Evolutionary conservation across 2,329 filamentous ascomycete species (phyloP).

Genomic region (Coniella lustricola): DNA sequence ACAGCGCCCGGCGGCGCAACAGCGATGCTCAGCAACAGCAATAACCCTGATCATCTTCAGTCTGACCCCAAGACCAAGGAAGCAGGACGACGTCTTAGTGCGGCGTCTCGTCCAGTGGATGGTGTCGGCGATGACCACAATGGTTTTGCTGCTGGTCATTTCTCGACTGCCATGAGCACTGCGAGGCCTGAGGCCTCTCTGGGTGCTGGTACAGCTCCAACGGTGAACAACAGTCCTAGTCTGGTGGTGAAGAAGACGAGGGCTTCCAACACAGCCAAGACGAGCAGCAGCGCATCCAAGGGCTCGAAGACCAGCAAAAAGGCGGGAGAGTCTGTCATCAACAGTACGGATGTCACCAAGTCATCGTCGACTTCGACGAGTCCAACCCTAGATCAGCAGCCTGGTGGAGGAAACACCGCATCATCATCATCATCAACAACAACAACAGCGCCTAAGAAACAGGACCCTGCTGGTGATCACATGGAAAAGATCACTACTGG

Average conservation of each 20-base stretch:
- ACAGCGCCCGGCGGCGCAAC: constrained; percentile 50
- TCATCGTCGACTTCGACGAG: constrained; percentile 4
- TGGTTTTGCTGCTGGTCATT: constrained; percentile 20
- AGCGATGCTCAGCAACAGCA: no score
- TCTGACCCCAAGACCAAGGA: constrained; percentile 21
- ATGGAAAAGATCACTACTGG: constrained; percentile 50
- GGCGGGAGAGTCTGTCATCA: constrained; percentile 2
- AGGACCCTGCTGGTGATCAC: constrained; percentile 27
- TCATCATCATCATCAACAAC: no score
- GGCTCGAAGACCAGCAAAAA: constrained; percentile 12
- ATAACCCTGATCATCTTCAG: no score
- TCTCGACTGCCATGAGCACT: constrained; percentile 33
- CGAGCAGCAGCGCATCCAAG: constrained; percentile 26
- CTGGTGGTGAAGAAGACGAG: constrained; percentile 55
- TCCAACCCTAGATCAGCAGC: constrained; percentile 3
- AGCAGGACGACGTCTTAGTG: constrained; percentile 42
- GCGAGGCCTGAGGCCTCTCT: constrained; percentile 35
- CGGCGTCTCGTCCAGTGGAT: constrained; percentile 33
- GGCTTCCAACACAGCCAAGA: constrained; percentile 36
- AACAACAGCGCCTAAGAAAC: no score
- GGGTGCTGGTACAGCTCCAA: constrained; percentile 28
- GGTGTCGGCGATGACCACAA: constrained; percentile 19
- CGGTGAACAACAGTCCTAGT: constrained; percentile 17
- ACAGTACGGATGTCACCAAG: constrained; percentile 11
- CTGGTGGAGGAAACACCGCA: neutral